phyloP scores from a whole-genome alignment of 345 rosid species.

The Arabidopsis suecica region DNA sequence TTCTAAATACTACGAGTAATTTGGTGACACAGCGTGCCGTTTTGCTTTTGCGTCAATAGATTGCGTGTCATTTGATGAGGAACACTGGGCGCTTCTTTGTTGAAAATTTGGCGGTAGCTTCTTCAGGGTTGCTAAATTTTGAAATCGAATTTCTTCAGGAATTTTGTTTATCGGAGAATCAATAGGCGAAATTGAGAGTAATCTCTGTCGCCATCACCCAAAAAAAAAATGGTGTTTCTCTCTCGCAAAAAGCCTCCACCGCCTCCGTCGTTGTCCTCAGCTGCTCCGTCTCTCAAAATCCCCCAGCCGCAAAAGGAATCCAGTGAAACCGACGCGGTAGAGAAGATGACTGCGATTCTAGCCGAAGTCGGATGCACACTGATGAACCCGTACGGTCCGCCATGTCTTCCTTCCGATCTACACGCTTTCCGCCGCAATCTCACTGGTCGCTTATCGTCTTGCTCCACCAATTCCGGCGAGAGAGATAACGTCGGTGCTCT shows the following conservation, averaged over 20 bases:
- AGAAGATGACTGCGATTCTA: slow-evolving; percentile 61
- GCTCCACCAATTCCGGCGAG: slow-evolving; percentile 36
- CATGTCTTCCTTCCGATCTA: slow-evolving; percentile 69
- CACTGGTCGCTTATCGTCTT: slow-evolving; percentile 52
- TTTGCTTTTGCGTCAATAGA: not conserved
- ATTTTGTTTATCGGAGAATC: slow-evolving; percentile 28
- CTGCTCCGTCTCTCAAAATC: slow-evolving; percentile 51
- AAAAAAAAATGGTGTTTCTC: slow-evolving; percentile 67
- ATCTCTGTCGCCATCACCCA: not conserved
- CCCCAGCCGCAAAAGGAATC: slow-evolving; percentile 45
- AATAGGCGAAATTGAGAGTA: not conserved
- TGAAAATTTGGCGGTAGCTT: slow-evolving; percentile 35
- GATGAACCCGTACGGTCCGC: slow-evolving; percentile 62
- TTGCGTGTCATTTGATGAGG: slow-evolving; percentile 11
- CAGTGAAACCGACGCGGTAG: slow-evolving; percentile 45
- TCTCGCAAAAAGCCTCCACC: slow-evolving; percentile 56
- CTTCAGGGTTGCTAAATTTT: slow-evolving; percentile 33
- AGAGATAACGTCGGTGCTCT: slow-evolving; percentile 32
- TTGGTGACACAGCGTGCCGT: slow-evolving; percentile 21
- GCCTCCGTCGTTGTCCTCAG: slow-evolving; percentile 50
- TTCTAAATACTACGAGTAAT: not conserved
- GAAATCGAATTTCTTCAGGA: not conserved
- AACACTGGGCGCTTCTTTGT: slow-evolving; percentile 22
- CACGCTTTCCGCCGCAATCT: slow-evolving; percentile 69
- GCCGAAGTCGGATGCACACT: slow-evolving; percentile 84